Evolutionary conservation across 176 grass and related monocot species (phyloP).

Genomic region (Hsuehochloa calcarea): DNA sequence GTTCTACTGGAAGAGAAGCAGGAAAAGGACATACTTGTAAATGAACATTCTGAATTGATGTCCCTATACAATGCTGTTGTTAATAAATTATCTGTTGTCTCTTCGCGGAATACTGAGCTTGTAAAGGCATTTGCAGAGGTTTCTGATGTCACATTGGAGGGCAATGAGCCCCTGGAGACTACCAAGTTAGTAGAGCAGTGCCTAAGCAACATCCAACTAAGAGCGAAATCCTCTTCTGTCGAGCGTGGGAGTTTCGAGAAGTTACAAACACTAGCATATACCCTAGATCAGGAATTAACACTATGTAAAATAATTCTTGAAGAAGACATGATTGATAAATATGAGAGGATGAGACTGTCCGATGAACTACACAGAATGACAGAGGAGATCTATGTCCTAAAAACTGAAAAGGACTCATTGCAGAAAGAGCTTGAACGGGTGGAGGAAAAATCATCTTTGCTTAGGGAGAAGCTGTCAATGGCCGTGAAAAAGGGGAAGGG

Average conservation of each 20-base stretch:
- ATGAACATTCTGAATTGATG: constrained; percentile 71
- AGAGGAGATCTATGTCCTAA: constrained; percentile 54
- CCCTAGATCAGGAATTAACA: constrained; percentile 67
- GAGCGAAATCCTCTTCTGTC: constrained; percentile 41
- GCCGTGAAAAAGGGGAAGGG: constrained; percentile 98
- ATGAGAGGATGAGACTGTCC: constrained; percentile 40
- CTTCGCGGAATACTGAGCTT: constrained; percentile 59
- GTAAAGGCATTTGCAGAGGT: constrained; percentile 60
- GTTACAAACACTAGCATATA: constrained; percentile 58
- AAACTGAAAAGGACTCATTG: constrained; percentile 72
- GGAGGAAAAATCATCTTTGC: constrained; percentile 83
- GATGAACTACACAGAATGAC: constrained; percentile 47
- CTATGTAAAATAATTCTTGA: constrained; percentile 75
- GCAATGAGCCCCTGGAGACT: constrained; percentile 36
- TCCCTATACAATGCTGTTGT: constrained; percentile 44
- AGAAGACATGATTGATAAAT: constrained; percentile 60
- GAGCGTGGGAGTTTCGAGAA: constrained; percentile 57
- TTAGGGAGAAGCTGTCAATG: constrained; percentile 97
- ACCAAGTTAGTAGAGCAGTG: constrained; percentile 54
- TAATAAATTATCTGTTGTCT: constrained; percentile 54
- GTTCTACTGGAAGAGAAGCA: constrained; percentile 79
- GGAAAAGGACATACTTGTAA: constrained; percentile 65
- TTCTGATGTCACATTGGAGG: constrained; percentile 62
- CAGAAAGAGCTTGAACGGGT: constrained; percentile 72
- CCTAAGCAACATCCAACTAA: constrained; percentile 47